Base-by-base conservation (phyloP, 192 early-diverging fungal species). In the Coemansia sp. region DNA sequence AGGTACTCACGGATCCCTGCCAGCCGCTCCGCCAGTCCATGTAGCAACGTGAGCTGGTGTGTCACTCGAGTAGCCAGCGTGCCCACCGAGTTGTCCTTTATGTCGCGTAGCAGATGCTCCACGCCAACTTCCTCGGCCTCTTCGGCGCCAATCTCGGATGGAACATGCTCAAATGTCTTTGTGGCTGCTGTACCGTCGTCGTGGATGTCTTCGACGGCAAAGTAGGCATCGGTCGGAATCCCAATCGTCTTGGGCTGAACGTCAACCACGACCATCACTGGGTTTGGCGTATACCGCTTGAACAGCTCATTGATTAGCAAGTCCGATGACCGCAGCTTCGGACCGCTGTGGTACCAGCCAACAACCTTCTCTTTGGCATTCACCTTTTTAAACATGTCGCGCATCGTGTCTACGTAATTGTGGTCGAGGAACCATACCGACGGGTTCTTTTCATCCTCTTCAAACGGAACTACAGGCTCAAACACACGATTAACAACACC, bases 81-180 rank as follows among this genome's bases (percentile, higher is more conserved):
- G 2, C 97, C 95, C 21, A 91, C 87, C n/a, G 91, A 84, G 50
- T 87, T 96, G 73, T 99, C 97, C 72, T 97, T 99, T 68, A 99
- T 96, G 65, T 99, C 97, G 54, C 97, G 86, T 50, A 99, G 80
- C 64, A 99, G 79, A 57, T 99, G 97, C 67, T 99, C 97, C 1
- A 99, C 97, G 31, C 97, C 97, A 71, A 99, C 98, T 67, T 99
- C 97, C 80, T 99, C 97, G n/a, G 95, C 91, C 76, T 99, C 97
- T 69, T 99, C 97, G 5, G 97, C 97, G 36, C 94, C 95, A 56
- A 99, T 96, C 45, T 89, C 84, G 11, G 93, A 94, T 2, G 90
- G 92, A 17, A 97, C 88, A 67, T 99, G 94, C 66, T 91, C 87
- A 80, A 99, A 99, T 5, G 97, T 97, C 68, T 92, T 90, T 32